Percentiles rank a stretch among this genome's conserved stretches.
Conservation (phyloP, 2,329 filamentous ascomycete species). For the Talaromyces sp. region DNA sequence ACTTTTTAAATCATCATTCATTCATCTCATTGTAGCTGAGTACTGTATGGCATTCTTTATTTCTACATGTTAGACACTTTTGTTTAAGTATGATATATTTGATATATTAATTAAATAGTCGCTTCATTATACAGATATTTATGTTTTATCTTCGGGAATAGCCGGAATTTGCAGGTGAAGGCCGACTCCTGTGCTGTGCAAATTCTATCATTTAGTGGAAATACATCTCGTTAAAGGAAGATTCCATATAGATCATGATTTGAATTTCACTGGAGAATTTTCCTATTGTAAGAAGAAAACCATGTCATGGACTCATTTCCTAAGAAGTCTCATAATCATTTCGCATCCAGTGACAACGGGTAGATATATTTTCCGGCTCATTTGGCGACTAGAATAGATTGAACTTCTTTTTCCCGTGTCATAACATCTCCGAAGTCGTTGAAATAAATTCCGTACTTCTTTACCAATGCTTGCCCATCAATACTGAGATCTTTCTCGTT, state of each 20-base stretch:
- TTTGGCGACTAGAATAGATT: neutral
- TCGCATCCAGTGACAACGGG: neutral
- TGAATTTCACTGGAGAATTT: no score
- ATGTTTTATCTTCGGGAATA: neutral
- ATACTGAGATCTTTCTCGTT: neutral
- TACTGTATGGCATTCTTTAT: neutral
- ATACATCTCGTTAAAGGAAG: neutral
- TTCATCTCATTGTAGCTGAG: neutral
- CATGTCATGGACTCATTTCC: neutral
- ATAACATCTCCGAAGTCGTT: neutral
- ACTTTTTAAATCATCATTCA: neutral
- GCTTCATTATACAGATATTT: neutral
- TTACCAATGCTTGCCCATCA: neutral
- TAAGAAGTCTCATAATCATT: neutral
- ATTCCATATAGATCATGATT: no score
- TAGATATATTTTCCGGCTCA: no score
- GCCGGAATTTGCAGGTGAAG: neutral
- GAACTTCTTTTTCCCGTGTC: neutral
- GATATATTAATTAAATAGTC: no score
- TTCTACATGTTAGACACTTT: neutral
- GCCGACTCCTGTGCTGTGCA: neutral
- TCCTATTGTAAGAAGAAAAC: no score
- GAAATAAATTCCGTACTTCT: neutral
- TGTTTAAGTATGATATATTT: no score
- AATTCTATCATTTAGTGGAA: neutral